Evolutionary conservation across 306 rosid species (phyloP), one percentile per base, ranked within the genome.

Genomic region (Nissolia schottii): DNA sequence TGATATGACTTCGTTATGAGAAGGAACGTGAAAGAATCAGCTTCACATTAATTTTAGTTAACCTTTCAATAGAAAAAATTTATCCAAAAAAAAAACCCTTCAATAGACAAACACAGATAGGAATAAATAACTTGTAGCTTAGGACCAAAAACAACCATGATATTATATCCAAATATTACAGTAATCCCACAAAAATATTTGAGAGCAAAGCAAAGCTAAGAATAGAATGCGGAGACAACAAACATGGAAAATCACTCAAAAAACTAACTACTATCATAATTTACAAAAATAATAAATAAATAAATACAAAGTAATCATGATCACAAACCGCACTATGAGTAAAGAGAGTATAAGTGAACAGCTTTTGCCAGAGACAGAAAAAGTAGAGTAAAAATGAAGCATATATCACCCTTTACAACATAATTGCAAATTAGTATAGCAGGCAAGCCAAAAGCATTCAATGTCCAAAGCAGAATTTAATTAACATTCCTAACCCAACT

Each of bases 61-160:
- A 32, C 41, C 48, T 41, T 41, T 41, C 31, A 38, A 71, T 34
- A 67, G 13, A 74, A 74, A 78, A 38, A 56, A n/a, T n/a, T n/a
- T n/a, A n/a, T n/a, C n/a, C n/a, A n/a, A n/a, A n/a, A n/a, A n/a
- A n/a, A n/a, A n/a, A 25, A 32, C 41, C 48, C 32, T 41, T 41
- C 31, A 38, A 71, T 34, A 67, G 13, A 74, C 70, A 78, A 38
- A 60, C 0, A n/a, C 12, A 2, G 20, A 10, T 1, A 37, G 27
- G 19, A 40, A 58, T 71, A 34, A 40, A 58, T 71, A 34, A 71
- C 34, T 20, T 61, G 68, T 54, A 67, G 62, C 69, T 49, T 31
- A 16, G 45, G 20, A 45, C 74, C 53, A 34, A 45, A 56, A 11
- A 43, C 3, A 27, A 29, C 60, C 45, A 55, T 65, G 29, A 67